Evolutionary conservation across 2,329 filamentous ascomycete species (phyloP), one percentile per base, ranked within the genome.

Genomic region (Ceratocystis ficicola): DNA sequence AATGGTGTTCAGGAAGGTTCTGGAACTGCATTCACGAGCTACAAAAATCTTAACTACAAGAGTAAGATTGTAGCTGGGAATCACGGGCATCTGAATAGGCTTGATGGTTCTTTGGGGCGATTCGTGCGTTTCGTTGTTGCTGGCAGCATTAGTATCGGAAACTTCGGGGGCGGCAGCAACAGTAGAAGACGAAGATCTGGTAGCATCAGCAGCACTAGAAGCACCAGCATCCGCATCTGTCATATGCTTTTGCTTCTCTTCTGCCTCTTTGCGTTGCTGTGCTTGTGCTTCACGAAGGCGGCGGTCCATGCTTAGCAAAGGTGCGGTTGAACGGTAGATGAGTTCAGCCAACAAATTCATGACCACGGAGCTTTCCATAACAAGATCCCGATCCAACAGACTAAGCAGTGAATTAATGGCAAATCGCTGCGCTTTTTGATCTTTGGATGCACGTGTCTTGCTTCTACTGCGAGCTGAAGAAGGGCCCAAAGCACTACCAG

Each of bases 31-130:
- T 75, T 99, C 94, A 62, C 92, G 88, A 69, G 93, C 93, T 55
- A 95, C 90, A 70, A 99, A 89, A 66, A 99, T 96, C 73, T 94
- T 94, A 71, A 97, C 89, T n/a, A 99, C 91, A 66, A 97, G 80
- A 67, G 89, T 89, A 66, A 99, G 82, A 73, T 97, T 96, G 73
- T 91, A 83, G 36, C 93, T 85, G 4, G 94, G 92, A 65, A 99
- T 87, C 57, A 92, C 81, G 0, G 94, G 94, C 36, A 92, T 89
- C 63, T 88, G 85, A 64, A 96, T 69, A 76, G 84, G 74, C 75
- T 83, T 76, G 73, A 83, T 72, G 81, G 78, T 73, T 80, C 82
- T 69, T 77, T 73, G 44, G 75, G 10, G 74, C 4, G 74, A 73
- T 17, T 76, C 73, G 69, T 77, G 76, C 67, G 76, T 74, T 65